A percentile compares a stretch with the other conserved stretches of the same genome.
phyloP scores from a whole-genome alignment of 2,329 filamentous ascomycete species.

The Dryadomyces sulphureus region DNA sequence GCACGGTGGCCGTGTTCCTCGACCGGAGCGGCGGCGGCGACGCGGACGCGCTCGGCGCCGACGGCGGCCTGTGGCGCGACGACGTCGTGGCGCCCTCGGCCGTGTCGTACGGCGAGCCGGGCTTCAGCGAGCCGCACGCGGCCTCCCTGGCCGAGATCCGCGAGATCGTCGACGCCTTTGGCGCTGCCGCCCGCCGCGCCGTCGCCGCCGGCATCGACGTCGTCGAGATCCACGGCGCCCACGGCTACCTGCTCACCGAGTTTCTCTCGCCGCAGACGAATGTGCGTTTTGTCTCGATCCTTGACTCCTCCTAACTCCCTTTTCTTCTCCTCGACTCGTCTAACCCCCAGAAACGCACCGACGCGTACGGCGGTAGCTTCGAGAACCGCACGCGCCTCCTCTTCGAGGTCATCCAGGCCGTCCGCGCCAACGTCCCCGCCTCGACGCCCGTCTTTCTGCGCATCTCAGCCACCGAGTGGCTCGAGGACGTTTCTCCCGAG shows the following conservation, averaged over 20 bases:
- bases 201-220: conserved; percentile 60
- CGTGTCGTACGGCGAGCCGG: conserved; percentile 44
- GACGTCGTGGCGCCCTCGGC: conserved; percentile 36
- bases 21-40: conserved; percentile 14
- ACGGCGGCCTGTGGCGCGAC: conserved; percentile 40
- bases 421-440: conserved; percentile 36
- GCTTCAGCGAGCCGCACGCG: conserved; percentile 43
- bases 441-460: conserved; percentile 42
- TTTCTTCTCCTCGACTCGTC: too few relatives aligned
- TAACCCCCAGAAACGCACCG: conserved; percentile 33
- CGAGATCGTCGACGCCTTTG: conserved; percentile 46
- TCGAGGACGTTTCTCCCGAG: conserved; percentile 26
- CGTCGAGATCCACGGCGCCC: conserved; percentile 53
- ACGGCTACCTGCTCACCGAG: conserved; percentile 52
- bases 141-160: conserved; percentile 57
- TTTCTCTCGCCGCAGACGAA: conserved; percentile 49
- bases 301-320: neutral
- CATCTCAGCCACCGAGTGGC: conserved; percentile 49
- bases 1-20: conserved; percentile 45
- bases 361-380: conserved; percentile 50
- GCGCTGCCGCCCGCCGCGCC: conserved; percentile 40
- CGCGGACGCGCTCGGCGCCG: conserved; percentile 27
- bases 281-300: conserved; percentile 13
- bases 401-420: conserved; percentile 34
- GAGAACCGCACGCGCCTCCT: conserved; percentile 51